Evolutionary conservation across 768 basidiomycete species (phyloP).

Genomic region (Rhodotorula diobovata): DNA sequence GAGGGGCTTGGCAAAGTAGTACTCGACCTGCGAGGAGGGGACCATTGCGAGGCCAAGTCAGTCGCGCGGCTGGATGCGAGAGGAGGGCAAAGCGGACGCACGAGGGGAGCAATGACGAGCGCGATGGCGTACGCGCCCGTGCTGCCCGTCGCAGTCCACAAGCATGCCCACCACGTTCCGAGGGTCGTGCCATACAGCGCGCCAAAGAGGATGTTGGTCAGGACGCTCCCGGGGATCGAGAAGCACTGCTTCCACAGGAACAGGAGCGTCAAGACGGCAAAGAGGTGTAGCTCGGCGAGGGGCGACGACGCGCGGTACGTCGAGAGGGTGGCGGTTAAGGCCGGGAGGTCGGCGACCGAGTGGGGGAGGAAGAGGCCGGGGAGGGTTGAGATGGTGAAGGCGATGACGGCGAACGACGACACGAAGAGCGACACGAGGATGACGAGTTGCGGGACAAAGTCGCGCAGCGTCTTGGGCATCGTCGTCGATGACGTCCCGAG

Average conservation of each 20-base stretch:
- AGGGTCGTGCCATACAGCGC: conserved; percentile 41
- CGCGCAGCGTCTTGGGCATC: conserved; percentile 13
- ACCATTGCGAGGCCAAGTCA: too few species aligned
- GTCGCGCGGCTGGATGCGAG: not conserved
- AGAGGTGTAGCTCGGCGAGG: conserved; percentile 39
- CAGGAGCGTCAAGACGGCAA: conserved; percentile 38
- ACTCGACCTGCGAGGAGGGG: conserved; percentile 21
- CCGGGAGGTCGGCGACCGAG: conserved; percentile 38
- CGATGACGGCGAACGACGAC: conserved; percentile 41
- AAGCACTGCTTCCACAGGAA: conserved; percentile 45
- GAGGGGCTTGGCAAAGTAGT: conserved; percentile 42
- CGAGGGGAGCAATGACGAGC: conserved; percentile 40
- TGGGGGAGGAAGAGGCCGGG: conserved; percentile 41
- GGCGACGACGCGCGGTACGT: conserved; percentile 38
- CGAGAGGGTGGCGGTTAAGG: conserved; percentile 27
- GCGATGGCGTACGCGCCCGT: conserved; percentile 43
- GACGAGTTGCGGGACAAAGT: conserved; percentile 37
- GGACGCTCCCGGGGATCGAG: conserved; percentile 41
- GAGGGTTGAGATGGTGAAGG: conserved; percentile 39
- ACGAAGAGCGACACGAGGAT: conserved; percentile 41
- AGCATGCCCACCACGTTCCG: conserved; percentile 40
- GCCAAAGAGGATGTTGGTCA: conserved; percentile 44
- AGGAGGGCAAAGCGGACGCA: conserved; percentile 7
- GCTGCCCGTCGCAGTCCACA: conserved; percentile 42
- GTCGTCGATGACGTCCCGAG: not conserved